These are phyloP conservation scores for Acacia melanoxylon DNA, from an alignment of 306 rosid species.

Conservation along the genomic window DNA sequence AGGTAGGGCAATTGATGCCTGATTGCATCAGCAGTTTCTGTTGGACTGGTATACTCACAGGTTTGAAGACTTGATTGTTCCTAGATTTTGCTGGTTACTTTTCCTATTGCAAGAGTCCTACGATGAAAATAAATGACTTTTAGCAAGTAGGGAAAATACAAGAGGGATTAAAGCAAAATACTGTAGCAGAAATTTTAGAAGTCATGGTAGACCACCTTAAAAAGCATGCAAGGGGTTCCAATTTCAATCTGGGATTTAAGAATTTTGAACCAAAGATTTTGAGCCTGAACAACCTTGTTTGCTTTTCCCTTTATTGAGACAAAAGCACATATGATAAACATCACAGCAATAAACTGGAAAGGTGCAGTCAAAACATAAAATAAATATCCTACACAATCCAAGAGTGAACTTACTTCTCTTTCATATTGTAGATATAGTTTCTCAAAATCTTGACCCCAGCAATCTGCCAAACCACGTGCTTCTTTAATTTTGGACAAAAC, in stretches of 20 bases:
- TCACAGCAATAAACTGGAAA: slow-evolving; percentile 1
- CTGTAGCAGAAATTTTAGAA: not conserved
- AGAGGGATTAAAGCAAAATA: not conserved
- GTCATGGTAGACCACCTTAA: slow-evolving; percentile 56
- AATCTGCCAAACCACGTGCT: slow-evolving; percentile 90
- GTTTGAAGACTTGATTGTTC: slow-evolving; percentile 93
- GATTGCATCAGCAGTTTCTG: slow-evolving; percentile 96
- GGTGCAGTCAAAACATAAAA: not conserved
- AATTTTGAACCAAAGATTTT: slow-evolving; percentile 87
- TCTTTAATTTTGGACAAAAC: slow-evolving; percentile 88
- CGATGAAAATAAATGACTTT: not conserved
- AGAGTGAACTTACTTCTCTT: slow-evolving; percentile 52
- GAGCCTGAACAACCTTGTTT: slow-evolving; percentile 83
- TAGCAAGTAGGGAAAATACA: not conserved
- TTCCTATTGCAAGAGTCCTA: slow-evolving; percentile 90
- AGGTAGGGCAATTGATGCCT: slow-evolving; percentile 97
- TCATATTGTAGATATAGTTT: slow-evolving; percentile 67
- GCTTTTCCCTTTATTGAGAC: slow-evolving; percentile 65
- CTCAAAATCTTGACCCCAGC: slow-evolving; percentile 95
- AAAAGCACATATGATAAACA: not conserved
- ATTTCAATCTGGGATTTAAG: slow-evolving; percentile 91
- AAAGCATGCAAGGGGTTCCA: slow-evolving; percentile 97
- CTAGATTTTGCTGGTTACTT: slow-evolving; percentile 94
- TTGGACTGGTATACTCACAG: slow-evolving; percentile 89
- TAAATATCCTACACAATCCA: not conserved